Percentiles rank a stretch among this genome's conserved stretches.
Conservation (phyloP, 2,329 filamentous ascomycete species). For the Fusarium sp. region DNA sequence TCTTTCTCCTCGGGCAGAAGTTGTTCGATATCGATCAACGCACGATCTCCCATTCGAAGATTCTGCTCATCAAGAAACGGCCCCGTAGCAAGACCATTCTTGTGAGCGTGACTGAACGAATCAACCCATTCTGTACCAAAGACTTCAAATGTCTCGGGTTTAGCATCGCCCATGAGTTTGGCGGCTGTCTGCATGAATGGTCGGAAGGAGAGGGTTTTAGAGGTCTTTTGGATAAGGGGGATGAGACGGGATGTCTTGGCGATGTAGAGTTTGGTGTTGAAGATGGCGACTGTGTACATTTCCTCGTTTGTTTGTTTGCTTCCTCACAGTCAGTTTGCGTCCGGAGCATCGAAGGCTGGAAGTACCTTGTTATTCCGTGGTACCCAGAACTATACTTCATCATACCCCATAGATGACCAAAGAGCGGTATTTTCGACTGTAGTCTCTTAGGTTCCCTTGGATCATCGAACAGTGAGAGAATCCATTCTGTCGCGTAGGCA, state of each 20-base stretch:
- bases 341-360: accelerated
- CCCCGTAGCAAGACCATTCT: slow-evolving; percentile 5
- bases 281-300: slow-evolving; percentile 42
- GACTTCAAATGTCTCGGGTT: not conserved
- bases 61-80: slow-evolving; percentile 28
- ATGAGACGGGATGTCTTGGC: slow-evolving; percentile 39
- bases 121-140: slow-evolving; percentile 26
- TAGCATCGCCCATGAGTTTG: slow-evolving; percentile 22
- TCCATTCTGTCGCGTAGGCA: slow-evolving; percentile 28
- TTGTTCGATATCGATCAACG: not conserved
- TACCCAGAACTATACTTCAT: slow-evolving; percentile 23
- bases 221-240: slow-evolving; percentile 38
- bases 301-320: slow-evolving; percentile 32
- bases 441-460: slow-evolving; percentile 29
- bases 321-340: accelerated
- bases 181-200: slow-evolving; percentile 40
- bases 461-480: slow-evolving; percentile 29
- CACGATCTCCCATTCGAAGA: slow-evolving; percentile 24
- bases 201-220: slow-evolving; percentile 41
- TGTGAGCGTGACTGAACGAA: slow-evolving; percentile 22
- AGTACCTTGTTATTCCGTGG: slow-evolving; percentile 24
- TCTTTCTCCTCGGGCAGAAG: not conserved
- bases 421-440: slow-evolving; percentile 19
- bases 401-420: slow-evolving; percentile 34
- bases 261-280: slow-evolving; percentile 44